Evolutionary conservation across 225 moss, liverwort and hornwort species (phyloP).

Genomic region (Polytrichum formosum): DNA sequence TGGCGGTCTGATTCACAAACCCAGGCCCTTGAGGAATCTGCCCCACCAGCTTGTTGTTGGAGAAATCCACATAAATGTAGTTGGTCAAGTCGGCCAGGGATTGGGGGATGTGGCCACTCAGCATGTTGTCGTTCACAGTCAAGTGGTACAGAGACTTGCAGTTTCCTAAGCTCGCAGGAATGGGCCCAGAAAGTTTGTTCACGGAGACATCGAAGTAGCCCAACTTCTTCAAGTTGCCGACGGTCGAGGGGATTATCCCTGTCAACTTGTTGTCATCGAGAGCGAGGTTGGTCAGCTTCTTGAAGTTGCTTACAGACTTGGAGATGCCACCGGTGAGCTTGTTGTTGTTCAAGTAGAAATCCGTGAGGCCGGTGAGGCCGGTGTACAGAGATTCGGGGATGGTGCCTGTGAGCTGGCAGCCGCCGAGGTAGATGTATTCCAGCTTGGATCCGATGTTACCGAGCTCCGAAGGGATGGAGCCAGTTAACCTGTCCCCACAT

Average conservation of each 20-base stretch:
- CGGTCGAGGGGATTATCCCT: conserved; percentile 15
- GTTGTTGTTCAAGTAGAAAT: conserved; percentile 24
- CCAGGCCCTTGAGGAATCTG: conserved; percentile 24
- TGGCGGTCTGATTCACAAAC: conserved; percentile 23
- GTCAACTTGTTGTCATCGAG: conserved; percentile 22
- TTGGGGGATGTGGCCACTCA: conserved; percentile 27
- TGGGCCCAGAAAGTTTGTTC: conserved; percentile 21
- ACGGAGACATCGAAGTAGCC: conserved; percentile 20
- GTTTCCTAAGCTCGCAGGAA: conserved; percentile 26
- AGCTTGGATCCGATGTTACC: conserved; percentile 29
- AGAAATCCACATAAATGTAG: conserved; percentile 17
- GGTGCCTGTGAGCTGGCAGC: conserved; percentile 18
- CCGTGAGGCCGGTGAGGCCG: conserved; percentile 22
- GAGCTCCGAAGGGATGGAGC: conserved; percentile 18
- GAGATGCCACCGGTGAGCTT: conserved; percentile 30
- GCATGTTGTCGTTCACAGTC: conserved; percentile 37
- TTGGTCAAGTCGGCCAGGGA: conserved; percentile 14
- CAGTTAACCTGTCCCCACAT: conserved; percentile 19
- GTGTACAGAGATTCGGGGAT: conserved; percentile 22
- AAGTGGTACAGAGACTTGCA: conserved; percentile 14
- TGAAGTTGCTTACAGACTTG: conserved; percentile 20
- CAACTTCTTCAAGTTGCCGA: conserved; percentile 23
- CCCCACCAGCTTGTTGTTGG: conserved; percentile 25
- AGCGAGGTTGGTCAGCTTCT: conserved; percentile 20
- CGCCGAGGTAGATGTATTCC: conserved; percentile 24